Conservation (phyloP, 2,329 filamentous ascomycete genomes). For the Raffaelea arxii region DNA sequence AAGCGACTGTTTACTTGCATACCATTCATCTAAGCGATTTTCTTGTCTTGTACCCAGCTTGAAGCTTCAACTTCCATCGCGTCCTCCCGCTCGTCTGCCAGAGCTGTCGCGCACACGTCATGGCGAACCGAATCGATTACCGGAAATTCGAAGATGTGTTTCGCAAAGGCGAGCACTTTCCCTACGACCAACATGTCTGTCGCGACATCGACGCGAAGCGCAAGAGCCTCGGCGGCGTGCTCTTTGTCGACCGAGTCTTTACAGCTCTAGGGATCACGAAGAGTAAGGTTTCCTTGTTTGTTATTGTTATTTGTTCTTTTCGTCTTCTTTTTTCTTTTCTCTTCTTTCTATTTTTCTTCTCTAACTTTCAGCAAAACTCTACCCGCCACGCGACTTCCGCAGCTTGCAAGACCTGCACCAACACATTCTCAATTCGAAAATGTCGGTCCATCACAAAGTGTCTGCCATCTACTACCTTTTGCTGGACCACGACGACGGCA, state of each 20-base stretch:
- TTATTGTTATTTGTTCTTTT: neutral
- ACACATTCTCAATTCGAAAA: slow-evolving; percentile 54
- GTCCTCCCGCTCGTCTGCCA: too few relatives aligned
- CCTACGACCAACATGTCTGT: slow-evolving; percentile 51
- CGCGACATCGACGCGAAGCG: slow-evolving; percentile 58
- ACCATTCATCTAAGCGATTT: too few relatives aligned
- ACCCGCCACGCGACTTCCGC: slow-evolving; percentile 62
- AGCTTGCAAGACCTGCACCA: slow-evolving; percentile 61
- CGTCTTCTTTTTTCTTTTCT: neutral
- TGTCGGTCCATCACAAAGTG: slow-evolving; percentile 67
- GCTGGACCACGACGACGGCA: slow-evolving; percentile 56
- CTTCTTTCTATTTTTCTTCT: slow-evolving; percentile 1
- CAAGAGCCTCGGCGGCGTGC: slow-evolving; percentile 55
- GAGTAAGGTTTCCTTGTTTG: slow-evolving; percentile 32
- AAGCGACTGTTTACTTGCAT: neutral
- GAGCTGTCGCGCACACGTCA: too few relatives aligned
- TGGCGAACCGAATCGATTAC: slow-evolving; percentile 42
- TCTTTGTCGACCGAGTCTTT: slow-evolving; percentile 75
- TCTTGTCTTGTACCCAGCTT: too few relatives aligned
- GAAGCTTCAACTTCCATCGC: neutral
- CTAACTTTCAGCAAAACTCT: slow-evolving; percentile 45
- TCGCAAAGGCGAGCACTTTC: slow-evolving; percentile 44
- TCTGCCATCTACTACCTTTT: slow-evolving; percentile 78
- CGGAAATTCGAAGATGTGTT: slow-evolving; percentile 62
- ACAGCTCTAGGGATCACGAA: slow-evolving; percentile 59